Conservation (phyloP, 225 moss, liverwort and hornwort species). For the Marchantia paleacea region DNA sequence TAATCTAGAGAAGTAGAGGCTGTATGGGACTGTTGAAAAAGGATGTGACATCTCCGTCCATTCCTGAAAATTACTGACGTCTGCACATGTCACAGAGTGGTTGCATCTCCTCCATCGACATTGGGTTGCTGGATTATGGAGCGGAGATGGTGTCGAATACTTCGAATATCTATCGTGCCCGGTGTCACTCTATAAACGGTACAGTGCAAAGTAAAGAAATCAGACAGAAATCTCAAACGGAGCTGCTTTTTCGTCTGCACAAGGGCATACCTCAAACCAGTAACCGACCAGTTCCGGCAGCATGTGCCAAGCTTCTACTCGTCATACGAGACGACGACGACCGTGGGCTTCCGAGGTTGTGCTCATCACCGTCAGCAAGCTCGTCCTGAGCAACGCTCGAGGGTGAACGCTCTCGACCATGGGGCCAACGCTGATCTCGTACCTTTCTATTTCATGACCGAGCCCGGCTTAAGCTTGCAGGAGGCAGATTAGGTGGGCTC, state of each 20-base stretch:
- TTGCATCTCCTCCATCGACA: background rate
- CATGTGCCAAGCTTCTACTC: conserved; percentile 6
- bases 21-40: no score
- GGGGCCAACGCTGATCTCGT: background rate
- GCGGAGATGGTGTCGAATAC: background rate
- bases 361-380: background rate
- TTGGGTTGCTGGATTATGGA: background rate
- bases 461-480: background rate
- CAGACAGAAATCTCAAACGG: background rate
- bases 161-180: background rate
- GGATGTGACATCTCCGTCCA: no score
- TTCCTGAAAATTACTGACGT: background rate
- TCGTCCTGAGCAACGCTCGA: no score
- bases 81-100: background rate
- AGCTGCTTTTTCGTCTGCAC: background rate
- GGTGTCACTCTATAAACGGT: background rate
- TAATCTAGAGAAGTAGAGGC: no score
- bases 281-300: background rate
- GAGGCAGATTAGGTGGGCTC: background rate
- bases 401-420: background rate
- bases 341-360: background rate
- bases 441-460: no score
- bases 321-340: background rate
- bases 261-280: background rate
- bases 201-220: background rate